phyloP scores from a whole-genome alignment of 140 eudicot species.

The Senecio squalidus region DNA sequence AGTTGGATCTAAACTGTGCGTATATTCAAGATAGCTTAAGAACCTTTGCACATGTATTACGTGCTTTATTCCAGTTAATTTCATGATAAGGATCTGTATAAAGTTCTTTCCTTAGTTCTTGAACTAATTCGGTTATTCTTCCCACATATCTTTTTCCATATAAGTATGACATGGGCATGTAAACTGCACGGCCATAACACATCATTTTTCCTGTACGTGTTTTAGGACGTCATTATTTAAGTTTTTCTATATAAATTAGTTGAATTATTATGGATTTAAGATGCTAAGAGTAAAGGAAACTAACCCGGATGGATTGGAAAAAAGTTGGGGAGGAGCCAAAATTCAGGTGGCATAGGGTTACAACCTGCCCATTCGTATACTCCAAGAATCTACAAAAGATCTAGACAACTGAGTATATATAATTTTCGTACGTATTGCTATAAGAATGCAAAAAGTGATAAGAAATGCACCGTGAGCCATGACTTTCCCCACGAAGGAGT shows the following conservation, averaged over 20 bases:
- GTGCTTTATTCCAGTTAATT: slow-evolving; percentile 49
- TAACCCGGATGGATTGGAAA: slow-evolving; percentile 60
- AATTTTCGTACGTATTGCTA: background rate
- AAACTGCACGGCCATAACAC: slow-evolving; percentile 54
- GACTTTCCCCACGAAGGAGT: slow-evolving; percentile 76
- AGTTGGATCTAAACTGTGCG: background rate
- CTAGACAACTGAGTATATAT: background rate
- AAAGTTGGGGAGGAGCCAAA: slow-evolving; percentile 45
- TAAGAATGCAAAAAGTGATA: background rate
- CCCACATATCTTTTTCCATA: slow-evolving; percentile 66
- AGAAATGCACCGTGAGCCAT: slow-evolving; percentile 54
- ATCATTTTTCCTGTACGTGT: slow-evolving; percentile 37
- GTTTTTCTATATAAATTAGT: background rate
- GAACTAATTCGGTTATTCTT: slow-evolving; percentile 31
- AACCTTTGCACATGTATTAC: slow-evolving; percentile 63
- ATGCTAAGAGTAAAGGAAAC: background rate
- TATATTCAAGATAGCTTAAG: background rate
- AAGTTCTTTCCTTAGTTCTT: slow-evolving; percentile 44
- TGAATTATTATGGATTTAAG: background rate
- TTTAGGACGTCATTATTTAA: background rate
- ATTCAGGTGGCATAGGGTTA: slow-evolving; percentile 68
- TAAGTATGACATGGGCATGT: slow-evolving; percentile 40
- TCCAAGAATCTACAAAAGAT: slow-evolving; percentile 50
- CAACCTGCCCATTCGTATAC: slow-evolving; percentile 60
- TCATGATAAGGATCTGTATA: slow-evolving; percentile 38